A percentile compares a stretch with the other conserved stretches of the same genome.
phyloP scores from a whole-genome alignment of 1,284 basidiomycete species.

The Phylloporus gajari region DNA sequence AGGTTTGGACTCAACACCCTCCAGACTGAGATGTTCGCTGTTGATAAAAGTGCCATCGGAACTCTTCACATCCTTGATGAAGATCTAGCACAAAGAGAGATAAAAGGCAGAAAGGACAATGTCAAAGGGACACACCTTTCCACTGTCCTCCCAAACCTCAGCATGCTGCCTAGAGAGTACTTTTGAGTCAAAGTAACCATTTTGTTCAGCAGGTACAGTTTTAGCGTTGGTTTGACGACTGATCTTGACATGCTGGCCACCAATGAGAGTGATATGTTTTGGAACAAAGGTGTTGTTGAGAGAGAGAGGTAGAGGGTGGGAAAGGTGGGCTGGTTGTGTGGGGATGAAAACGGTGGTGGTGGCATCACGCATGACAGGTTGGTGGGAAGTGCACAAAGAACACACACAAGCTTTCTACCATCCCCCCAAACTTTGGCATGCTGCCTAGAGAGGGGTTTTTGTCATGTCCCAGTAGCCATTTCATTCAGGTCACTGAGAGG shows the following conservation, averaged over 20 bases:
- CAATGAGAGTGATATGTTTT: conserved; percentile 91
- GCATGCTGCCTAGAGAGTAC: conserved; percentile 69
- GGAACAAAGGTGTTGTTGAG: conserved; percentile 96
- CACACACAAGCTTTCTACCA: conserved; percentile 81
- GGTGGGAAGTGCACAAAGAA: conserved; percentile 8
- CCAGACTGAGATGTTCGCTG: conserved; percentile 88
- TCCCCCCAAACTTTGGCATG: conserved; percentile 77
- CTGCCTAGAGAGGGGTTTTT: conserved; percentile 84
- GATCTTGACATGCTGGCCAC: conserved; percentile 86
- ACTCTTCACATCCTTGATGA: conserved; percentile 98
- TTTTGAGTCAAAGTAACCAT: conserved; percentile 98
- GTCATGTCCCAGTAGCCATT: conserved; percentile 94
- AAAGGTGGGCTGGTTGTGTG: conserved; percentile 50
- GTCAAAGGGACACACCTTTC: conserved; percentile 69
- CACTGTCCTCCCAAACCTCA: conserved; percentile 81
- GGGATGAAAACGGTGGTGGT: conserved; percentile 50
- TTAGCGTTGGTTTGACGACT: conserved; percentile 98
- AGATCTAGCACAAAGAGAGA: conserved; percentile 69
- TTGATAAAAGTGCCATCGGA: conserved; percentile 99
- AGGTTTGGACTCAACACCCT: conserved; percentile 92
- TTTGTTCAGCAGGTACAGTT: conserved; percentile 92
- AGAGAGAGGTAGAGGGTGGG: conserved; percentile 92
- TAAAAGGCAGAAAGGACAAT: conserved; percentile 5
- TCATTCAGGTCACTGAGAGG: conserved; percentile 93
- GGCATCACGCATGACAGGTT: conserved; percentile 48